Conservation (phyloP, 78 protist genomes). For the Tieghemostelium lacteum region DNA sequence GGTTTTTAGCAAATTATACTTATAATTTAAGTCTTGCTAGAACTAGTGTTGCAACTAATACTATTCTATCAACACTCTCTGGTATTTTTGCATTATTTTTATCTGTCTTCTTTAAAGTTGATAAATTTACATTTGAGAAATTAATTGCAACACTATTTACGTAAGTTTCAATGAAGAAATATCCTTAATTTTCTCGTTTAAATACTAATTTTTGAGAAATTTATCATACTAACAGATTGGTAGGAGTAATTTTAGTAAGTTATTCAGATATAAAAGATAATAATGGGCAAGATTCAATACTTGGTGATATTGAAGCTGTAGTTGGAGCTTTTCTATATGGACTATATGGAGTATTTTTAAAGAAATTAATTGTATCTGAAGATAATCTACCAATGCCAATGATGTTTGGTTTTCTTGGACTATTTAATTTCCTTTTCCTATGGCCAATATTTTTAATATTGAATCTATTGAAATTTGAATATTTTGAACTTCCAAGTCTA, state of each 20-base stretch:
- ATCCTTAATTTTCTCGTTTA: neutral
- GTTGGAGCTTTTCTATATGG: constrained; percentile 68
- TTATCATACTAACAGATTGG: neutral
- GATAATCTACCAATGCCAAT: constrained; percentile 65
- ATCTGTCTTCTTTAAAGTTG: constrained; percentile 53
- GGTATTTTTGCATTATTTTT: constrained; percentile 61
- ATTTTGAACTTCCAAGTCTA: constrained; percentile 14
- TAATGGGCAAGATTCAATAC: constrained; percentile 29
- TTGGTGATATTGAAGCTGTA: constrained; percentile 43
- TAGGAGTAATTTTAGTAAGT: constrained; percentile 71
- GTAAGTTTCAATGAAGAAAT: neutral
- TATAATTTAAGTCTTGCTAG: constrained; percentile 26
- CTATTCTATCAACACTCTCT: constrained; percentile 53
- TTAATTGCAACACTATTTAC: constrained; percentile 26
- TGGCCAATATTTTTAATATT: constrained; percentile 60
- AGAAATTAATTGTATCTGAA: constrained; percentile 38
- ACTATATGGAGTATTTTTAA: constrained; percentile 40
- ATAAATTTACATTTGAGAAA: constrained; percentile 68
- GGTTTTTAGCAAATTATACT: constrained; percentile 74
- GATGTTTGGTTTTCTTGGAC: constrained; percentile 66
- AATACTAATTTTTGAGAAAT: neutral
- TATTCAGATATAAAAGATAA: constrained; percentile 19
- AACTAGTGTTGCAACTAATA: constrained; percentile 55
- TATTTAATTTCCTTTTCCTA: constrained; percentile 25
- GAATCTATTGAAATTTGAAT: constrained; percentile 18